Percentiles rank a stretch among this genome's conserved stretches.
These are phyloP conservation scores for Trichophaea hybrida DNA, from an alignment of 2,329 filamentous ascomycete genomes.

Conservation along the genomic window DNA sequence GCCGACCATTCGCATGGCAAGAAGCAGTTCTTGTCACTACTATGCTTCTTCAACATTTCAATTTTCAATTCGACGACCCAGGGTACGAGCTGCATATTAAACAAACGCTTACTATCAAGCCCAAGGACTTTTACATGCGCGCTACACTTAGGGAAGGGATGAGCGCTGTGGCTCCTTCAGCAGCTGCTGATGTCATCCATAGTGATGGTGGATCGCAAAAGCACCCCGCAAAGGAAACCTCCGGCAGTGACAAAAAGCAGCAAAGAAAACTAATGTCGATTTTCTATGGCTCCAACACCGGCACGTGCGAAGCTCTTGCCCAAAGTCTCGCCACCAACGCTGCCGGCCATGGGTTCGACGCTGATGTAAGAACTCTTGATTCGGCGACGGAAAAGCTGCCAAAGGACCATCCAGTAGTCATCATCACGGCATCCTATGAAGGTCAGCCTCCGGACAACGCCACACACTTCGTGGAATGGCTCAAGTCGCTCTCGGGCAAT, in stretches of 20 bases:
- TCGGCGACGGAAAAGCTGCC: constrained; percentile 46
- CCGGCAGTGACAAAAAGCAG: constrained; percentile 7
- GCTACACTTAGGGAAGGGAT: constrained; percentile 41
- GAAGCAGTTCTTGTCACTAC: constrained; percentile 49
- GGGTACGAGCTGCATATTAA: constrained; percentile 43
- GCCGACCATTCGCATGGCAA: constrained; percentile 60
- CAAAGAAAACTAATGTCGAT: constrained; percentile 43
- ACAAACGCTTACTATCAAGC: constrained; percentile 48
- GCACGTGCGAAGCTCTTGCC: constrained; percentile 58
- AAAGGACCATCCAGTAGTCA: constrained; percentile 45
- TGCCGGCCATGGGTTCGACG: constrained; percentile 43
- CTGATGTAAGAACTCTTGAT: constrained; percentile 45
- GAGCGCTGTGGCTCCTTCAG: constrained; percentile 32
- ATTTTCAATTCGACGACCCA: constrained; percentile 48
- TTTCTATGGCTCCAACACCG: constrained; percentile 59
- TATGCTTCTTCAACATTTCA: constrained; percentile 56
- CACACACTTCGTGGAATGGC: constrained; percentile 51
- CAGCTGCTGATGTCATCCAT: constrained; percentile 6
- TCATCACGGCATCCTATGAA: constrained; percentile 60
- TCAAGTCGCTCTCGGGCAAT: constrained; percentile 40
- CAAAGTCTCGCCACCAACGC: constrained; percentile 48
- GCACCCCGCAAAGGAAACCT: not conserved
- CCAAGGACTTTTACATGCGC: constrained; percentile 48
- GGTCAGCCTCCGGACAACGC: constrained; percentile 62
- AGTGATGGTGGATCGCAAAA: constrained; percentile 12